A percentile compares a stretch with the other conserved stretches of the same genome.
These are phyloP conservation scores for Chloromonas sp. DNA, from an alignment of 163 green algal genomes.

Conservation along the genomic window DNA sequence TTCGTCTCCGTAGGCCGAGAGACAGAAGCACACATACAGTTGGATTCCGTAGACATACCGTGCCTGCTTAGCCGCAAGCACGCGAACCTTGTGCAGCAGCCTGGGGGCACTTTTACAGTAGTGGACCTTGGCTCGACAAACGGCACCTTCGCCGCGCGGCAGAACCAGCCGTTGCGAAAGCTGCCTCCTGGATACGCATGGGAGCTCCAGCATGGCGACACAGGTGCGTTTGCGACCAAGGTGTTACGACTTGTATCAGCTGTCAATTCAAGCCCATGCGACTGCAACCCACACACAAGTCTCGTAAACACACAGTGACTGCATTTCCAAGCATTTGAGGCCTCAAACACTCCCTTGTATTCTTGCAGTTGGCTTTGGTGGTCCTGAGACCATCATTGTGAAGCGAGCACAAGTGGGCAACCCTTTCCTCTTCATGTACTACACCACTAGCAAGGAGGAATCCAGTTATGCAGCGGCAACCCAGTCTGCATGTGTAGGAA, in stretches of 20 bases:
- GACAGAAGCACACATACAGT: conserved; percentile 16
- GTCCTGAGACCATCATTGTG: conserved; percentile 36
- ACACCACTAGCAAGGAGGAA: background rate
- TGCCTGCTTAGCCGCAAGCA: conserved; percentile 37
- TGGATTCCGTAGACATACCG: conserved; percentile 31
- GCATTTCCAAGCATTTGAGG: no score
- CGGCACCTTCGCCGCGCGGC: conserved; percentile 29
- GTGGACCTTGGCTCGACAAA: conserved; percentile 37
- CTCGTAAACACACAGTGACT: no score
- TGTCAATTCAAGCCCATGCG: no score
- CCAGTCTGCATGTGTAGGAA: background rate
- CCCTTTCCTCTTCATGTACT: conserved; percentile 44
- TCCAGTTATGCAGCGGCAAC: no score
- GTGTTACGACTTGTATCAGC: no score
- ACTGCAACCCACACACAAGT: no score
- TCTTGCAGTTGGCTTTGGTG: conserved; percentile 27
- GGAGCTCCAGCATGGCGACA: conserved; percentile 27
- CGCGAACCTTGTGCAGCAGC: conserved; percentile 24
- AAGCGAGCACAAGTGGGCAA: conserved; percentile 26
- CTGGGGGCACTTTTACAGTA: conserved; percentile 28
- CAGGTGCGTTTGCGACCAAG: background rate
- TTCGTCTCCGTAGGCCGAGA: conserved; percentile 28
- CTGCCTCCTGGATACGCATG: conserved; percentile 18
- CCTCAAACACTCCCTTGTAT: no score
- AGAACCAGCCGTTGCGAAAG: conserved; percentile 18